Conservation (phyloP, 1,284 basidiomycete genomes). For the Xerocomus minutiporus region DNA sequence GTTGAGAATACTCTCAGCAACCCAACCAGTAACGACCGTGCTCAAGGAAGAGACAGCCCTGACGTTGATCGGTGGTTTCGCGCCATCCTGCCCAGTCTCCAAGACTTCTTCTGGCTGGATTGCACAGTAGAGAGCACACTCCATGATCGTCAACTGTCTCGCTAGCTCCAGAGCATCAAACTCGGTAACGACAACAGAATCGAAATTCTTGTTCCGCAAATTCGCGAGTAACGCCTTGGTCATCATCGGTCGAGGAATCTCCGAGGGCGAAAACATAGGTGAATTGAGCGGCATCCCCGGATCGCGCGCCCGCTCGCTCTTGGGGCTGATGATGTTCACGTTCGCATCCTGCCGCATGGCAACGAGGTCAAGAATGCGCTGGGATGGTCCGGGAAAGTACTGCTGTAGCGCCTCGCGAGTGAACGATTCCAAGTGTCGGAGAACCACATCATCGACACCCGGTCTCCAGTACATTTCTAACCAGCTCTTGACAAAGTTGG, state of each 20-base stretch:
- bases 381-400: conserved; percentile 66
- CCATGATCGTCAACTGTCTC: conserved; percentile 93
- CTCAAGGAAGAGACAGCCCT: conserved; percentile 85
- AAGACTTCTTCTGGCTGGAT: conserved; percentile 88
- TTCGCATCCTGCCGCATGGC: conserved; percentile 46
- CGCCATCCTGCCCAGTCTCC: conserved; percentile 70
- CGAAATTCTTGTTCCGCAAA: conserved; percentile 57
- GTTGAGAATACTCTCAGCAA: conserved; percentile 87
- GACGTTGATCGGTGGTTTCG: conserved; percentile 62
- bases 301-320: conserved; percentile 59
- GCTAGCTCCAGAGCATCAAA: conserved; percentile 92
- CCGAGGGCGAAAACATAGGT: conserved; percentile 49
- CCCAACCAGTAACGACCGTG: conserved; percentile 93
- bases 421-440: conserved; percentile 62
- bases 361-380: conserved; percentile 72
- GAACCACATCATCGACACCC: conserved; percentile 56
- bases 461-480: conserved; percentile 87
- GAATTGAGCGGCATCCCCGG: conserved; percentile 68
- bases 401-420: conserved; percentile 55
- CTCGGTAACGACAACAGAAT: conserved; percentile 72
- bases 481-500: conserved; percentile 92
- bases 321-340: conserved; percentile 46
- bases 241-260: conserved; percentile 78
- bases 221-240: conserved; percentile 72
- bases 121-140: conserved; percentile 80